These are phyloP conservation scores for Nitzschia sp. DNA, from an alignment of 108 stramenopile genomes.

Conservation along the genomic window DNA sequence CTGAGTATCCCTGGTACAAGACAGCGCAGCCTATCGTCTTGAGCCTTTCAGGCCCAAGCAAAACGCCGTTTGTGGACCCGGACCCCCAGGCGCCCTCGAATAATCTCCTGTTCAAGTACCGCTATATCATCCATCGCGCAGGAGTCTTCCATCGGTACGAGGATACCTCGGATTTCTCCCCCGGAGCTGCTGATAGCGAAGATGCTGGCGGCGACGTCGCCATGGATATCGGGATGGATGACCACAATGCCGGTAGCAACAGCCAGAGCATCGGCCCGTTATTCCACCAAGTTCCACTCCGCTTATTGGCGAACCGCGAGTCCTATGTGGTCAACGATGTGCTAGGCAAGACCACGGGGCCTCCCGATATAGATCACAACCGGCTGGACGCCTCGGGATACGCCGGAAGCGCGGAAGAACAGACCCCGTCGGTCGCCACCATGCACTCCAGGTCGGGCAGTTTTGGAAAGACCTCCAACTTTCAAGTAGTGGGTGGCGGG, in stretches of 20 bases:
- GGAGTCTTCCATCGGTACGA: conserved; percentile 78
- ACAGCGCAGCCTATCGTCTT: conserved; percentile 57
- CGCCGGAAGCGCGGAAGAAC: not conserved
- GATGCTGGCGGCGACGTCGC: conserved; percentile 24
- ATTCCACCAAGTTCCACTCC: conserved; percentile 59
- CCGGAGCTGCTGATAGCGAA: too few relatives aligned
- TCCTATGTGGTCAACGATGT: conserved; percentile 76
- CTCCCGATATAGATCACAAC: conserved; percentile 75
- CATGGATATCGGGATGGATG: conserved; percentile 26
- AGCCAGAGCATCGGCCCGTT: not conserved
- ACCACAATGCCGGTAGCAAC: not conserved
- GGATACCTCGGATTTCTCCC: conserved; percentile 46
- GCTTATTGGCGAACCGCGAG: conserved; percentile 60
- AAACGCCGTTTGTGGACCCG: not conserved
- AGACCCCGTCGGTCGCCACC: conserved; percentile 15
- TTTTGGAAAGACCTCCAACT: conserved; percentile 16
- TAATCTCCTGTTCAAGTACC: conserved; percentile 42
- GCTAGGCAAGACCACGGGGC: conserved; percentile 51
- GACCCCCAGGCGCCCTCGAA: conserved; percentile 6
- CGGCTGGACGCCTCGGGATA: conserved; percentile 27
- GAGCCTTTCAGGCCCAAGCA: conserved; percentile 13
- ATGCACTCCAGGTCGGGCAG: conserved; percentile 15
- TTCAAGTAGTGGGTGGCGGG: not conserved
- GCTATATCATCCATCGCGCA: conserved; percentile 69
- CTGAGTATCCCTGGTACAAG: conserved; percentile 76